Evolutionary conservation across 2,329 filamentous ascomycete species (phyloP).

Genomic region (Talaromyces sp.): DNA sequence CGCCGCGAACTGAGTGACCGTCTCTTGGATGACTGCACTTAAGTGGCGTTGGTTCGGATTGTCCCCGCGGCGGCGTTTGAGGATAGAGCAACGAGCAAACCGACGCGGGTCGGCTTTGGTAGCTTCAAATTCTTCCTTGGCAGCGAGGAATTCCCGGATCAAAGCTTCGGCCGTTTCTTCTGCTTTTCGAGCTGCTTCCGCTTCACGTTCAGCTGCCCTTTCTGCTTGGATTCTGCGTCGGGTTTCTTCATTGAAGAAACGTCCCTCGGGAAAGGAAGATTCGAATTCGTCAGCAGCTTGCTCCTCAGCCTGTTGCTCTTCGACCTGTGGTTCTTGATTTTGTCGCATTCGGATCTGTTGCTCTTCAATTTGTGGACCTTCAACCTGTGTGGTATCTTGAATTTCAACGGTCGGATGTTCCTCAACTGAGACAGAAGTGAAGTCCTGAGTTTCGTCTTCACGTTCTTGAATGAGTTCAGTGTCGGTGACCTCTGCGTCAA

Average conservation of each 20-base stretch:
- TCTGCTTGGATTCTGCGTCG: neutral
- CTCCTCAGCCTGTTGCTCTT: neutral
- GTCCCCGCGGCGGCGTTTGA: neutral
- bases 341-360: neutral
- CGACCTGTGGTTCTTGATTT: neutral
- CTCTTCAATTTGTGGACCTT: neutral
- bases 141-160: neutral
- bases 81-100: neutral
- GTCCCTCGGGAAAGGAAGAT: neutral
- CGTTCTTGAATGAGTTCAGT: neutral
- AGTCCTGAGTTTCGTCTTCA: neutral
- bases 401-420: neutral
- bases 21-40: constrained; percentile 3
- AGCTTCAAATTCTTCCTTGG: neutral
- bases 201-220: neutral
- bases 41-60: neutral
- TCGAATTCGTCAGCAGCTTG: neutral
- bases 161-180: neutral
- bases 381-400: neutral
- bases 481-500: neutral
- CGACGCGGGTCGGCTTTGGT: neutral
- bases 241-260: neutral
- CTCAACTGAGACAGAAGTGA: neutral
- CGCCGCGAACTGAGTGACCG: constrained; percentile 5
- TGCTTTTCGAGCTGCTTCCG: neutral